Evolutionary conservation across 352 stramenopile genomes (phyloP), one percentile per base, ranked within the genome.

Genomic region (Hyaloperonospora arabidopsidis): DNA sequence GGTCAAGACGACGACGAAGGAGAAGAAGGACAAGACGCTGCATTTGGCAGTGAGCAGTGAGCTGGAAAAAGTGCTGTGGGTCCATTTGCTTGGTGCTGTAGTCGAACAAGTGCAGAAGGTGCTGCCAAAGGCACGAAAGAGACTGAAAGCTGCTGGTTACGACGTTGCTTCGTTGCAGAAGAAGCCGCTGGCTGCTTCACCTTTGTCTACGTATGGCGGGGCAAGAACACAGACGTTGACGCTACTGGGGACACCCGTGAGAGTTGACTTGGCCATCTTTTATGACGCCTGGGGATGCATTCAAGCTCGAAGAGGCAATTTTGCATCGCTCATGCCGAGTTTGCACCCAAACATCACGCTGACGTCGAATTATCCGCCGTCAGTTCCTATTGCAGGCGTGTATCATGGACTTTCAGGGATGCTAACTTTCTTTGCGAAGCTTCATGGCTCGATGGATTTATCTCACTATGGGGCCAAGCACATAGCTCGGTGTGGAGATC

Each of bases 251-350:
- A 69, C 64, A n/a, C 60, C 76, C 1, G 82, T 88, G 14, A 59
- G 41, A 43, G 72, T 90, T 11, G 76, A 90, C 32, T 45, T 93
- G 21, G 59, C 67, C 22, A 59, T 79, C 45, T 81, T 90, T 18
- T 93, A 93, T 57, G 76, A 89, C 2, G 70, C 78, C 2, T 93
- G 76, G 75, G 79, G 79, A 12, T 72, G 68, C 44, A 82, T 90
- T 55, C 74, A 85, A 52, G 67, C 74, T 25, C 78, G 79, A 44
- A 86, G 86, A 43, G 82, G 82, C 22, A 90, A 93, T 40, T 90
- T 93, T 44, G 74, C 82, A 7, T 57, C 88, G 46, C 49, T 93
- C 22, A 63, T 93, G 60, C 82, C 82, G 23, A 86, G 76, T 53
- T 65, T 93, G 32, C 79, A 93, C 36, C 79, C 79, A 17, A 89